Evolutionary conservation across 805 yeast species (phyloP).

Genomic region (Maudiozyma pseudohumilis): DNA sequence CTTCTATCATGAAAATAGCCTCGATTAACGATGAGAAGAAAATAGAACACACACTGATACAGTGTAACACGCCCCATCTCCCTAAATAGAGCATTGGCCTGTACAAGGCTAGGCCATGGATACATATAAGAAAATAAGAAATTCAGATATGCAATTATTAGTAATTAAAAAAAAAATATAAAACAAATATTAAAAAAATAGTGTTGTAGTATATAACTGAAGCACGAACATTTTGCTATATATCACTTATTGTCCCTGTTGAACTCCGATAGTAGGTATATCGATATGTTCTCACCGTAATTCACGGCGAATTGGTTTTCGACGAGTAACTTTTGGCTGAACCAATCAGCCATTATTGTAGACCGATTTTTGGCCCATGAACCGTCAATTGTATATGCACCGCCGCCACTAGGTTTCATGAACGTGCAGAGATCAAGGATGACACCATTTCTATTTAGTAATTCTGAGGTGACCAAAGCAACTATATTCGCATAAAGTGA

Average conservation of each 20-base stretch:
- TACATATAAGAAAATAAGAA: no score
- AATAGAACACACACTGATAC: no score
- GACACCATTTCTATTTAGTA: conserved; percentile 72
- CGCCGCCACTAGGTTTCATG: conserved; percentile 34
- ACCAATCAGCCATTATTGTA: conserved; percentile 48
- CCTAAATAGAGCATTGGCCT: no score
- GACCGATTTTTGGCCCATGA: conserved; percentile 74
- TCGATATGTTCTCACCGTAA: conserved; percentile 57
- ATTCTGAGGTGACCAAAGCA: conserved; percentile 70
- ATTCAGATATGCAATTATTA: neutral
- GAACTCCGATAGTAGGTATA: conserved; percentile 47
- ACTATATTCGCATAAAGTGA: conserved; percentile 55
- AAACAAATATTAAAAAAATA: neutral
- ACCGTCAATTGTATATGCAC: conserved; percentile 24
- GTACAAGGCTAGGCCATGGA: no score
- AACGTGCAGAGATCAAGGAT: conserved; percentile 79
- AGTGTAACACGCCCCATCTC: no score
- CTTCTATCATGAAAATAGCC: no score
- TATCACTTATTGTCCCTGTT: conserved; percentile 24
- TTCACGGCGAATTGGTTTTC: conserved; percentile 45
- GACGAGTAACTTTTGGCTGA: conserved; percentile 36
- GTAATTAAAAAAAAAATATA: neutral
- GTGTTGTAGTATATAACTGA: neutral
- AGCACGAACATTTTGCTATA: neutral
- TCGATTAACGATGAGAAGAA: no score